phyloP scores from a whole-genome alignment of 176 grass and related monocot species.

The Zoysia japonica region DNA sequence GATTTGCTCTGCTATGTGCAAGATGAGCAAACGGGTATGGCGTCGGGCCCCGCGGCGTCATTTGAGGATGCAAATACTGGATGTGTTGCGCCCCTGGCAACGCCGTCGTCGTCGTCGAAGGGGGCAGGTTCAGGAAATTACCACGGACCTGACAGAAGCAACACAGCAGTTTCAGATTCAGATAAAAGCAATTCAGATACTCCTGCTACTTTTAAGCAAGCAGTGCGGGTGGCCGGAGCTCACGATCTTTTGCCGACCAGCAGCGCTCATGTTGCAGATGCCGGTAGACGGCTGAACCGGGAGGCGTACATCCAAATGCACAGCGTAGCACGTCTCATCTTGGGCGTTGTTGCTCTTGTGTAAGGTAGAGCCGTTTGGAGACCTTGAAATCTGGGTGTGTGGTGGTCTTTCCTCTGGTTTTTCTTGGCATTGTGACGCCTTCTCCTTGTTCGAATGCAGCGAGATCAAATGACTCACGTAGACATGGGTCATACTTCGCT shows the following conservation, averaged over 20 bases:
- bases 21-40: slow-evolving; percentile 35
- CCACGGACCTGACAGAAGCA: slow-evolving; percentile 38
- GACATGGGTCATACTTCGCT: slow-evolving; percentile 61
- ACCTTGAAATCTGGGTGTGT: background rate
- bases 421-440: slow-evolving; percentile 25
- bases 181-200: background rate
- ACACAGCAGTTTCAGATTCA: background rate
- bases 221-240: background rate
- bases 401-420: slow-evolving; percentile 29
- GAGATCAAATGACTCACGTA: slow-evolving; percentile 63
- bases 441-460: slow-evolving; percentile 53
- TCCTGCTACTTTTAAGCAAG: background rate
- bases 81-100: slow-evolving; percentile 26
- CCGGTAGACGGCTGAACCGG: slow-evolving; percentile 18
- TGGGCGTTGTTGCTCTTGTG: slow-evolving; percentile 20
- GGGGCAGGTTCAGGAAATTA: slow-evolving; percentile 29
- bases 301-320: background rate
- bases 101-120: background rate
- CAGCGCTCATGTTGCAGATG: background rate
- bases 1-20: slow-evolving; percentile 39
- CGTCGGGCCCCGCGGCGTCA: background rate
- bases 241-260: slow-evolving; percentile 40
- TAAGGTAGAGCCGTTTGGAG: background rate
- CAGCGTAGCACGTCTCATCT: slow-evolving; percentile 14
- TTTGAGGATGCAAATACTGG: slow-evolving; percentile 53